A percentile compares a stretch with the other conserved stretches of the same genome.
Conservation (phyloP, 2,329 filamentous ascomycete species). For the Aspergillus quadricinctus region DNA sequence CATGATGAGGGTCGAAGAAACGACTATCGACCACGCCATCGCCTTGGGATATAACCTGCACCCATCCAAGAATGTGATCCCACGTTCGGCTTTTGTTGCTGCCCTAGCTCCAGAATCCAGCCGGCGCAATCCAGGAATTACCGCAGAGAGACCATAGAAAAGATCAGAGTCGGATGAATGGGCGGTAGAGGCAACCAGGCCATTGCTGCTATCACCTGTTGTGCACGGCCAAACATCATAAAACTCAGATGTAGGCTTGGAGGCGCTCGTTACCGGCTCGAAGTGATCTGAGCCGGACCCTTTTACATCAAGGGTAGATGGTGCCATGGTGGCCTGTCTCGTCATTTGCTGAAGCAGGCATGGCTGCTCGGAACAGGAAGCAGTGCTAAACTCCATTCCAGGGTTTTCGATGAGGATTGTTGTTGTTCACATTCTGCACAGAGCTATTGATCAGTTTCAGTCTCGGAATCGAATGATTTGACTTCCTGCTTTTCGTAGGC, state of each 20-base stretch:
- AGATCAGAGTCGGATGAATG: not conserved
- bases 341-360: not conserved
- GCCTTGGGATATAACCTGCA: slow-evolving; percentile 22
- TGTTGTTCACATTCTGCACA: not conserved
- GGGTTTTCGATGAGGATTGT: too few relatives aligned
- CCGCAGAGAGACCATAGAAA: not conserved
- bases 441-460: not conserved
- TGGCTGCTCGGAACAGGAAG: not conserved
- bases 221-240: not conserved
- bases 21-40: slow-evolving; percentile 18
- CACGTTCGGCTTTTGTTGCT: slow-evolving; percentile 8
- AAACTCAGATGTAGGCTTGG: not conserved
- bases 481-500: too few relatives aligned
- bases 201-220: not conserved
- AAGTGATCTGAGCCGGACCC: not conserved
- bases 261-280: not conserved
- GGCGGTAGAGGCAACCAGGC: not conserved
- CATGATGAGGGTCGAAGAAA: slow-evolving; percentile 25
- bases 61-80: slow-evolving; percentile 20
- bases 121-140: not conserved
- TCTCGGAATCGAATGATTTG: not conserved
- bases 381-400: too few relatives aligned
- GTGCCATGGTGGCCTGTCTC: not conserved
- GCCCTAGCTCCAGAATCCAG: not conserved
- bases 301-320: not conserved